Evolutionary conservation across 2,329 filamentous ascomycete genomes (phyloP), one percentile per base, ranked within the genome.

Genomic region (Colletotrichum aenigma): DNA sequence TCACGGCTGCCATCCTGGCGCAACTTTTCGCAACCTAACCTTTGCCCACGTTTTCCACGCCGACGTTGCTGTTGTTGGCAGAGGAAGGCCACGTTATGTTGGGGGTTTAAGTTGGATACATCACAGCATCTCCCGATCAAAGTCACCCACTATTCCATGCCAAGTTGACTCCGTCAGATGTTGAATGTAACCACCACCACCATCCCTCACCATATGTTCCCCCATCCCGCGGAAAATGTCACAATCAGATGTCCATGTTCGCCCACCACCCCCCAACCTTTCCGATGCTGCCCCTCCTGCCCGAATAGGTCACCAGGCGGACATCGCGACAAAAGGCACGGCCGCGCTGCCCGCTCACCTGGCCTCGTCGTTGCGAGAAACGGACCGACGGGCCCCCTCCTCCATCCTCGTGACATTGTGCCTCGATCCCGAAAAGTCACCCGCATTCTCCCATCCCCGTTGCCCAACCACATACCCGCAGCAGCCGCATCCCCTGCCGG

Each of bases 291-390:
- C 56, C 36, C 34, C 70, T 48, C 64, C 73, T 64, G 52, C 58
- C 64, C 56, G 15, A 64, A 56, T 36, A 26, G 62, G 62, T 72
- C 62, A 72, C 62, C 66, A 26, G 62, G 32, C 62, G 62, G 38
- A 16, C 69, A 67, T 64, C 43, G 73, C 70, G 70, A 73, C 26
- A 73, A 73, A 62, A 55, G 62, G 43, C 58, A 65, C 70, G 62
- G 72, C 61, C 30, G 61, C 64, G 36, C 13, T 30, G 28, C 30
- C 32, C 66, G 66, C 67, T 36, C 34, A 68, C 64, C 73, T 75
- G 43, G 56, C 66, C 68, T 48, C 43, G 43, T 48, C n/a, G 55
- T 13, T 61, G 58, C 58, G n/a, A 48, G 62, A 9, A 26, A 75
- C 69, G 56, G 73, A 65, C 73, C 64, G 73, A 66, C 62, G 21